These are phyloP conservation scores for Clitopilus hobsonii DNA, from an alignment of 768 basidiomycete species.

Conservation along the genomic window DNA sequence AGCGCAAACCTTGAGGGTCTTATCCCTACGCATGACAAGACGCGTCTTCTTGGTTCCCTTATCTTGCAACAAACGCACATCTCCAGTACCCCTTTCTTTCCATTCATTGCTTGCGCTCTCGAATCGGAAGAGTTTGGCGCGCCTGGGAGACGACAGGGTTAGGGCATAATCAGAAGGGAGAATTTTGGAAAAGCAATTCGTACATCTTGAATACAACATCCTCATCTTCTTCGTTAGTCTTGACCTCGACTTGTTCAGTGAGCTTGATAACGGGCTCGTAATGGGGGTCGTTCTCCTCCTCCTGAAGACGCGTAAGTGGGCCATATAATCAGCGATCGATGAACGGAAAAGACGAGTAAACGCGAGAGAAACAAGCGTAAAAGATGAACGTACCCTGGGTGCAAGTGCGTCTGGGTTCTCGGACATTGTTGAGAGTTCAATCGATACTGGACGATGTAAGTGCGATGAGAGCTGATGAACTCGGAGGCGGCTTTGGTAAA, in stretches of 20 bases:
- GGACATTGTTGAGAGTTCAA: constrained; percentile 38
- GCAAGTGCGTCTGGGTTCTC: constrained; percentile 61
- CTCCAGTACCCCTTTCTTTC: constrained; percentile 98
- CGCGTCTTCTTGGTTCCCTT: constrained; percentile 88
- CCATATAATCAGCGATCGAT: constrained; percentile 9
- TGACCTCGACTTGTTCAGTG: constrained; percentile 91
- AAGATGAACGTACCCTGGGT: constrained; percentile 54
- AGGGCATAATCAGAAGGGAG: not conserved
- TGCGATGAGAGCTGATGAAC: constrained; percentile 12
- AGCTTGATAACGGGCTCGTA: constrained; percentile 97
- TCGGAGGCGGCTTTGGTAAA: constrained; percentile 1
- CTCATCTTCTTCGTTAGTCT: constrained; percentile 95
- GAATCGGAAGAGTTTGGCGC: constrained; percentile 98
- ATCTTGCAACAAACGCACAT: constrained; percentile 88
- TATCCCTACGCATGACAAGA: constrained; percentile 99
- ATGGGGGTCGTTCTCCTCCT: constrained; percentile 83
- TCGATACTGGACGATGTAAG: constrained; percentile 19
- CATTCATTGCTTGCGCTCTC: constrained; percentile 74
- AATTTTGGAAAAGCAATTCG: constrained; percentile 36
- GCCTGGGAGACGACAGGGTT: constrained; percentile 46
- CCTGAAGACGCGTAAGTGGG: constrained; percentile 27
- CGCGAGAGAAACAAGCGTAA: constrained; percentile 18
- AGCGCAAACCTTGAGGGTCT: constrained; percentile 98
- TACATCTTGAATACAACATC: constrained; percentile 94
- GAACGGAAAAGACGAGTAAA: constrained; percentile 7